Evolutionary conservation across 805 yeast genomes (phyloP), one percentile per base, ranked within the genome.

Genomic region (Yamadazyma takamatsuzukensis): DNA sequence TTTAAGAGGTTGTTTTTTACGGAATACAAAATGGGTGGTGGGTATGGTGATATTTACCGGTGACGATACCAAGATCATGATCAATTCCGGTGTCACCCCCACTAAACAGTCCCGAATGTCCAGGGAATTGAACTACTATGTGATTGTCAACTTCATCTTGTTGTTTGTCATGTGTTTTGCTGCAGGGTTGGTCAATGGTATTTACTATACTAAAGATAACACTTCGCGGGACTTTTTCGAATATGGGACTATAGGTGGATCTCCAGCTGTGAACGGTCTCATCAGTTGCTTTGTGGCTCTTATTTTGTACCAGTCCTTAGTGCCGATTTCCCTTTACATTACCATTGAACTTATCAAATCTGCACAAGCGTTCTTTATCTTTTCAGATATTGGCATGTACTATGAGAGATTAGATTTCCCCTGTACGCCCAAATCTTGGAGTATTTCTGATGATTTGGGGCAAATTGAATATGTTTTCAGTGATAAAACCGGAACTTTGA

Each of bases 371-470:
- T 82, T 69, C 41, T 84, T 84, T 64, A 84, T 84, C 34, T 81
- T 78, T 48, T 79, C 86, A 3, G 94, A 84, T 57, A 76, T 78
- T 25, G 60, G 72, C 32, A 76, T 84, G 78, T 84, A 83, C 53
- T 78, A 82, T 48, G 76, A 71, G 25, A 68, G 56, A 33, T 58
- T 84, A 39, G 90, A 84, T 54, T 83, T 77, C 47, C 90, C 93
- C 3, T 84, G 94, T 54, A 78, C 83, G 8, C 93, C 94, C 11
- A 83, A 83, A 50, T 72, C 89, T 0, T 84, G 94, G 94, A 80
- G 76, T 50, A 83, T 84, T 27, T 80, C 89, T 3, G 94, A 84
- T 64, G 94, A 84, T 57, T 63, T 84, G 47, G 94, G 94, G 19
- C 94, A 84, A 55, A 80, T 84, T 43, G 95, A 84, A 53, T 84